These are phyloP conservation scores for Emericellopsis cladophorae DNA, from an alignment of 2,329 filamentous ascomycete species.

Conservation along the genomic window DNA sequence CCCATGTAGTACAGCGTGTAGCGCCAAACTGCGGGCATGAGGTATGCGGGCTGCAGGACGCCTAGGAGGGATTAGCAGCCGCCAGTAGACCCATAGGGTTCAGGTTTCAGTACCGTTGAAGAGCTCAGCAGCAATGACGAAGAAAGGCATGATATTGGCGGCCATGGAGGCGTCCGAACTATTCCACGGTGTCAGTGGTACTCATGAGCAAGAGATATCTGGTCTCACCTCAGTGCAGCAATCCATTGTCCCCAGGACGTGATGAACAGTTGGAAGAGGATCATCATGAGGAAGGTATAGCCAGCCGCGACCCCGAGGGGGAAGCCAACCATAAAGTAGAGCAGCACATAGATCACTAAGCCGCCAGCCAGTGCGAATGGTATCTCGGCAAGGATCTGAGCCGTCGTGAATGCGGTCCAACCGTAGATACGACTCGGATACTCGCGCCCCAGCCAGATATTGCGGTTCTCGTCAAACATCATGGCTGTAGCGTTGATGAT, in stretches of 20 bases:
- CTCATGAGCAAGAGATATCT: conserved; percentile 62
- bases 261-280: conserved; percentile 62
- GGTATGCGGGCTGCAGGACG: conserved; percentile 8
- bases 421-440: conserved; percentile 55
- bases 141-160: conserved; percentile 26
- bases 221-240: conserved; percentile 65
- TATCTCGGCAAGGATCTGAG: conserved; percentile 38
- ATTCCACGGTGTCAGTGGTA: conserved; percentile 56
- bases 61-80: conserved; percentile 41
- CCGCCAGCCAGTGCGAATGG: conserved; percentile 22
- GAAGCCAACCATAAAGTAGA: conserved; percentile 60
- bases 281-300: conserved; percentile 56
- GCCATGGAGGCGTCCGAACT: conserved; percentile 29
- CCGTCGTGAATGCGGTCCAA: conserved; percentile 28
- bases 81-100: conserved; percentile 47
- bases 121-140: conserved; percentile 59
- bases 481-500: conserved; percentile 57
- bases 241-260: conserved; percentile 52
- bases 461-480: conserved; percentile 59
- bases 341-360: conserved; percentile 47
- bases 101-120: conserved; percentile 59
- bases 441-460: conserved; percentile 56
- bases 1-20: conserved; percentile 55
- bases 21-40: conserved; percentile 59
- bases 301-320: conserved; percentile 45